These are phyloP conservation scores for Apiospora rasikravindrae DNA, from an alignment of 2,329 filamentous ascomycete genomes.

Conservation along the genomic window DNA sequence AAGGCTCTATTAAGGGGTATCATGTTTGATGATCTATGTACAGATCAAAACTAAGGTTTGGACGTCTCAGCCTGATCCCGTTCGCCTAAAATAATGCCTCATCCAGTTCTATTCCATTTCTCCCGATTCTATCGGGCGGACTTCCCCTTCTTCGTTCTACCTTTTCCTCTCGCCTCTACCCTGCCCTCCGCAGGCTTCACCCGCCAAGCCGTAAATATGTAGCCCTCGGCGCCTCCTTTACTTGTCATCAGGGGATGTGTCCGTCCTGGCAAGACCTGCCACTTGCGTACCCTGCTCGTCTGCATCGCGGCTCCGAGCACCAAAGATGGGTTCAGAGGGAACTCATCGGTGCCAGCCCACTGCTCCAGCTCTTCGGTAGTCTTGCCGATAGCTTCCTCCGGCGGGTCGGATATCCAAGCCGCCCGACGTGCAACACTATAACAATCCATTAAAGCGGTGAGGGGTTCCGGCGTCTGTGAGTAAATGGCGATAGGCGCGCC, in stretches of 20 bases:
- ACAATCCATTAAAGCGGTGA: constrained; percentile 78
- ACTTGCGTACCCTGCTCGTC: constrained; percentile 76
- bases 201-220: constrained; percentile 81
- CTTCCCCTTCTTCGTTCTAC: constrained; percentile 70
- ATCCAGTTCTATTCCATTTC: neutral
- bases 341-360: constrained; percentile 72
- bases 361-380: constrained; percentile 55
- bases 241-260: constrained; percentile 96
- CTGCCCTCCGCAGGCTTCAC: constrained; percentile 80
- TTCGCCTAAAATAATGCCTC: constrained; percentile 2
- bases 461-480: constrained; percentile 78
- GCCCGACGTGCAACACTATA: constrained; percentile 82
- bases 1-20: constrained; percentile 23
- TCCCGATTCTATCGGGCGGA: constrained; percentile 27
- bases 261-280: constrained; percentile 89
- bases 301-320: constrained; percentile 82
- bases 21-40: constrained; percentile 20
- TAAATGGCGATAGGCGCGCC: constrained; percentile 88
- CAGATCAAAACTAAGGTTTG: neutral
- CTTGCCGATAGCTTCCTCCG: constrained; percentile 50
- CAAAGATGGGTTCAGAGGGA: constrained; percentile 85
- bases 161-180: constrained; percentile 82
- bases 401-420: constrained; percentile 69
- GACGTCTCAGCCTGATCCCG: neutral
- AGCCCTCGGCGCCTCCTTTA: constrained; percentile 86